Percentiles rank a stretch among this genome's conserved stretches.
phyloP scores from a whole-genome alignment of 495 filamentous ascomycete genomes.

The Daldinia decipiens region DNA sequence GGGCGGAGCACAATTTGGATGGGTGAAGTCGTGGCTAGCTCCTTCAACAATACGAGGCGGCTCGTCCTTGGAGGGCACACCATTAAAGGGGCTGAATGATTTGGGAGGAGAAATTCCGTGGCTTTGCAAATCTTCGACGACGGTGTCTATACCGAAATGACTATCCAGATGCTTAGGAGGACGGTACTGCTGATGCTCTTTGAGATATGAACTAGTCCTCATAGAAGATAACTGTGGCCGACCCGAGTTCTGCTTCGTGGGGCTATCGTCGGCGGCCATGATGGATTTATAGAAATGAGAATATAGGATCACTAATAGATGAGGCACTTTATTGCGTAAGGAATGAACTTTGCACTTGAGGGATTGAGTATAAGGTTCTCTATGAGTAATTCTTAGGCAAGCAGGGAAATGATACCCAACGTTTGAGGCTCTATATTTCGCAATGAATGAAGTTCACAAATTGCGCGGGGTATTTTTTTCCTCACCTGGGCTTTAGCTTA shows the following conservation, averaged over 20 bases:
- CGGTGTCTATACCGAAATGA: slow-evolving; percentile 64
- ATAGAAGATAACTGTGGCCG: slow-evolving; percentile 62
- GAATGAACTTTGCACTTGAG: background rate
- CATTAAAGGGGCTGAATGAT: slow-evolving; percentile 59
- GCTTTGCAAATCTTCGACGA: slow-evolving; percentile 59
- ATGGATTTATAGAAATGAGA: background rate
- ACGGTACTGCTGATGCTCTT: slow-evolving; percentile 80
- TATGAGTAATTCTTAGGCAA: slow-evolving; percentile 13
- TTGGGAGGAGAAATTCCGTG: slow-evolving; percentile 50
- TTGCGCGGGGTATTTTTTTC: slow-evolving; percentile 39
- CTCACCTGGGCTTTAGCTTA: slow-evolving; percentile 9
- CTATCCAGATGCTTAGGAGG: slow-evolving; percentile 63
- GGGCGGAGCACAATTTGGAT: slow-evolving; percentile 63
- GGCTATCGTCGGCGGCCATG: slow-evolving; percentile 53
- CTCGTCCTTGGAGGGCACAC: slow-evolving; percentile 61
- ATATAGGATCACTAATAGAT: background rate
- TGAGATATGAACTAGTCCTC: slow-evolving; percentile 74
- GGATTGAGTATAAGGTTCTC: background rate
- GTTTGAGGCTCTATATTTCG: slow-evolving; percentile 7
- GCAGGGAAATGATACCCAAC: slow-evolving; percentile 3
- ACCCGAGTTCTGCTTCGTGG: slow-evolving; percentile 42
- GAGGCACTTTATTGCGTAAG: background rate
- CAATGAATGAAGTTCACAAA: slow-evolving; percentile 28
- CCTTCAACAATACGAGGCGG: slow-evolving; percentile 67
- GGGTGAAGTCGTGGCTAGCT: slow-evolving; percentile 64